Percentiles rank a stretch among this genome's conserved stretches.
These are phyloP conservation scores for Boechera retrofracta DNA, from an alignment of 345 rosid species.

Conservation along the genomic window DNA sequence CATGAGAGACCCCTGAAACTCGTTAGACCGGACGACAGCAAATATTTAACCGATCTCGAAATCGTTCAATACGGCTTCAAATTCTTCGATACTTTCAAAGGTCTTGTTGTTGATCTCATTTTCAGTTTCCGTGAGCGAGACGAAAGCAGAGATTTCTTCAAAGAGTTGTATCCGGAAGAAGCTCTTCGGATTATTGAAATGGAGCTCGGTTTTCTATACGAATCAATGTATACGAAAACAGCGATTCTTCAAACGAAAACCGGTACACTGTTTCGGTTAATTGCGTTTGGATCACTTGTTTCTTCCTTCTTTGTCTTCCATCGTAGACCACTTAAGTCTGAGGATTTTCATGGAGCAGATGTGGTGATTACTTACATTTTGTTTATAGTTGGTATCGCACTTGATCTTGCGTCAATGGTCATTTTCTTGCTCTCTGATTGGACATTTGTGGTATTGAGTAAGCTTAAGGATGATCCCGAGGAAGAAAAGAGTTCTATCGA, in stretches of 20 bases:
- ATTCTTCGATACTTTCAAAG: constrained; percentile 55
- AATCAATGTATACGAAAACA: constrained; percentile 62
- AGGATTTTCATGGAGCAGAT: constrained; percentile 45
- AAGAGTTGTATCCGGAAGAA: constrained; percentile 27
- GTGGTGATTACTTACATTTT: constrained; percentile 58
- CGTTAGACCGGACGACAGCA: not conserved
- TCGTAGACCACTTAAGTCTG: constrained; percentile 35
- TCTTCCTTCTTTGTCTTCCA: constrained; percentile 50
- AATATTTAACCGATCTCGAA: constrained; percentile 16
- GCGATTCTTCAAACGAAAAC: constrained; percentile 44
- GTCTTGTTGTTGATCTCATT: constrained; percentile 63
- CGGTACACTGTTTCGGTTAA: constrained; percentile 47
- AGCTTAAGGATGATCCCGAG: constrained; percentile 24
- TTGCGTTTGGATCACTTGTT: constrained; percentile 45
- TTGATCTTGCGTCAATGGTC: constrained; percentile 50
- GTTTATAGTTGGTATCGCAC: constrained; percentile 55
- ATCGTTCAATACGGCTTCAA: constrained; percentile 48
- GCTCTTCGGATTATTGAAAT: constrained; percentile 60
- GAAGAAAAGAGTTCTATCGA: not conserved
- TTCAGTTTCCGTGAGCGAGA: constrained; percentile 59
- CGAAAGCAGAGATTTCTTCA: constrained; percentile 57
- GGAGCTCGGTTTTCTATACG: constrained; percentile 72
- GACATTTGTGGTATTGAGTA: constrained; percentile 44
- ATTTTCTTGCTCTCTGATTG: constrained; percentile 67
- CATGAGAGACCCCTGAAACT: constrained; percentile 17